phyloP scores from a whole-genome alignment of 192 early-diverging fungal genomes.

The Coemansia sp. region DNA sequence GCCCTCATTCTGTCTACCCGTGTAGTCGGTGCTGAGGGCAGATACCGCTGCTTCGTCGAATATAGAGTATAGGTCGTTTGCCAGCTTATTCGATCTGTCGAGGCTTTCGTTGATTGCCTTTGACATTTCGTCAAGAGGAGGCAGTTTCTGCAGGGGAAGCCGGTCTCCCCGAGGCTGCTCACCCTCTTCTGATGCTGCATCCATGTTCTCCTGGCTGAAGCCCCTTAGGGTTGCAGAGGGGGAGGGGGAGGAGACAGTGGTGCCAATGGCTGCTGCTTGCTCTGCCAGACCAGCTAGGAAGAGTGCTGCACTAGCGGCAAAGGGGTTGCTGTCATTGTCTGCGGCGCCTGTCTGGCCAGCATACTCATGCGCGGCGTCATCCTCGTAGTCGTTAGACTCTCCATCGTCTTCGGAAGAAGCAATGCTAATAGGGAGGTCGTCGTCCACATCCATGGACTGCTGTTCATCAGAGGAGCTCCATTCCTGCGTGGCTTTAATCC shows the following conservation, averaged over 20 bases:
- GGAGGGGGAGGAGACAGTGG: background rate
- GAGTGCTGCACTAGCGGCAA: background rate
- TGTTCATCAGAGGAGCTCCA: conserved; percentile 9
- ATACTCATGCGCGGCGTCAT: background rate
- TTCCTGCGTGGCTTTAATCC: conserved; percentile 6
- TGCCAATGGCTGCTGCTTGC: background rate
- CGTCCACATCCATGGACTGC: conserved; percentile 3
- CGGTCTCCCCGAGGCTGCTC: background rate
- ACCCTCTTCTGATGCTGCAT: background rate
- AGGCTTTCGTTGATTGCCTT: conserved; percentile 18
- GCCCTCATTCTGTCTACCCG: background rate
- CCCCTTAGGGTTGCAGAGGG: background rate
- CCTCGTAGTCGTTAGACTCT: background rate
- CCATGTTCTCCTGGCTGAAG: background rate
- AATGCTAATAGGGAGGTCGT: conserved; percentile 12
- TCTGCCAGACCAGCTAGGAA: background rate
- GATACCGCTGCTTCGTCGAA: conserved; percentile 3
- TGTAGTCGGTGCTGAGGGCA: background rate
- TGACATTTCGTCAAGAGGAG: conserved; percentile 21
- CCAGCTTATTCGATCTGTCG: conserved; percentile 22
- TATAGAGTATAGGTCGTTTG: conserved; percentile 13
- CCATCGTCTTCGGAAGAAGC: conserved; percentile 17
- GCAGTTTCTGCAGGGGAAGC: background rate
- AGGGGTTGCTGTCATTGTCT: background rate
- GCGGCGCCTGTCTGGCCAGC: too few species aligned